A percentile compares a stretch with the other conserved stretches of the same genome.
Evolutionary conservation across 345 rosid species (phyloP).

Genomic region (Pseudoturritis turrita): DNA sequence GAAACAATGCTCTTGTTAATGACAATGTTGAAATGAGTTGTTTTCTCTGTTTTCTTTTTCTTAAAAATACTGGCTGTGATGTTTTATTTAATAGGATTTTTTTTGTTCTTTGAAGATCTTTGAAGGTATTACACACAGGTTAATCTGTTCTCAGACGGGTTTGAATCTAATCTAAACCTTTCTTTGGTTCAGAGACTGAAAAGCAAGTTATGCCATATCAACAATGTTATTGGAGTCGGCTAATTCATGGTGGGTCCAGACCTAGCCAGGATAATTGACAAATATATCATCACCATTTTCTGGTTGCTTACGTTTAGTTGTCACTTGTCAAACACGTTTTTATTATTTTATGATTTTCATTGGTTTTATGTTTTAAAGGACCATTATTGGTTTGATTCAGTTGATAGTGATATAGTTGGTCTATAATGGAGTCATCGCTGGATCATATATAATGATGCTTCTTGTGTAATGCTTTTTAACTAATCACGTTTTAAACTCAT

Average conservation of each 20-base stretch:
- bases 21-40: background rate
- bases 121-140: background rate
- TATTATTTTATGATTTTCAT: background rate
- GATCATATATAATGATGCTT: slow-evolving; percentile 10
- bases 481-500: background rate
- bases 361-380: background rate
- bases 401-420: background rate
- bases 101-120: background rate
- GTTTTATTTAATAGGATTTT: background rate
- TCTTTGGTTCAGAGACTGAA: background rate
- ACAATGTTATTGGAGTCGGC: background rate
- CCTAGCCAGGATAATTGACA: background rate
- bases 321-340: slow-evolving; percentile 21
- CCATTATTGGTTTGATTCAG: background rate
- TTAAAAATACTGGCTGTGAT: background rate
- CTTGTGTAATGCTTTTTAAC: background rate
- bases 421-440: slow-evolving; percentile 19
- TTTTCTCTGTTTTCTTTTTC: background rate
- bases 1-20: background rate
- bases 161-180: background rate
- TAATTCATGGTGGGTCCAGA: slow-evolving; percentile 3
- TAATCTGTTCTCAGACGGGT: background rate
- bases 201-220: background rate
- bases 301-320: background rate
- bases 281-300: background rate